These are phyloP conservation scores for Chondrostereum purpureum DNA, from an alignment of 1,284 basidiomycete species.

Conservation along the genomic window DNA sequence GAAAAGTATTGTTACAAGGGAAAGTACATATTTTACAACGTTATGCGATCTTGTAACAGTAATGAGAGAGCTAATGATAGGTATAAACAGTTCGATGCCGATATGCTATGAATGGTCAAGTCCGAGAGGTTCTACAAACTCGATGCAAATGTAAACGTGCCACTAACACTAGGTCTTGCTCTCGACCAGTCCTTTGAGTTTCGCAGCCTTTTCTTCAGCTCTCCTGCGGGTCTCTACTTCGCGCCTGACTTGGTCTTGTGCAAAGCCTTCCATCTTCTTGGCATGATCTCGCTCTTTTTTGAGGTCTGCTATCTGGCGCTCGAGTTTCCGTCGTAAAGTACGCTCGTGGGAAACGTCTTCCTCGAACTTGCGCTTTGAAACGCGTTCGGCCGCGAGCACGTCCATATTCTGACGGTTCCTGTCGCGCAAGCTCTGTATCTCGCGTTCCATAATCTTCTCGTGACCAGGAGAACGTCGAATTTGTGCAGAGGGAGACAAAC, in stretches of 20 bases:
- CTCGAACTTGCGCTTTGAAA: slow-evolving; percentile 42
- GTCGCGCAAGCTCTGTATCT: slow-evolving; percentile 35
- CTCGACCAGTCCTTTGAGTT: slow-evolving; percentile 10
- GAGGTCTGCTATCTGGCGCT: slow-evolving; percentile 30
- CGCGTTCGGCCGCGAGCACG: slow-evolving; percentile 26
- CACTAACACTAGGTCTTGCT: no score
- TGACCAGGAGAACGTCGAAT: slow-evolving; percentile 5
- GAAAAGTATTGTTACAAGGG: no score
- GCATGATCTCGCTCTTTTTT: slow-evolving; percentile 27
- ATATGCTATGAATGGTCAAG: no score
- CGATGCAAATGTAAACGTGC: background rate
- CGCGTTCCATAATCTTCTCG: slow-evolving; percentile 27
- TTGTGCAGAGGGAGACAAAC: background rate
- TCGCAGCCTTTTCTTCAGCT: slow-evolving; percentile 29
- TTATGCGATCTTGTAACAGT: no score
- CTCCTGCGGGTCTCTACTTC: slow-evolving; percentile 34
- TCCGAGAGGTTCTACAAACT: no score
- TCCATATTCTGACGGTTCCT: slow-evolving; percentile 23
- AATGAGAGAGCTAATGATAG: no score
- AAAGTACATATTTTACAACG: no score
- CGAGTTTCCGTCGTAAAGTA: slow-evolving; percentile 34
- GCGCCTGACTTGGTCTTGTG: slow-evolving; percentile 30
- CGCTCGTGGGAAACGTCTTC: slow-evolving; percentile 35
- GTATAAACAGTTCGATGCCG: no score
- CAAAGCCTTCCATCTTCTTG: slow-evolving; percentile 28